Conservation (phyloP, 331 rosid genomes). For the Malus hybrid region DNA sequence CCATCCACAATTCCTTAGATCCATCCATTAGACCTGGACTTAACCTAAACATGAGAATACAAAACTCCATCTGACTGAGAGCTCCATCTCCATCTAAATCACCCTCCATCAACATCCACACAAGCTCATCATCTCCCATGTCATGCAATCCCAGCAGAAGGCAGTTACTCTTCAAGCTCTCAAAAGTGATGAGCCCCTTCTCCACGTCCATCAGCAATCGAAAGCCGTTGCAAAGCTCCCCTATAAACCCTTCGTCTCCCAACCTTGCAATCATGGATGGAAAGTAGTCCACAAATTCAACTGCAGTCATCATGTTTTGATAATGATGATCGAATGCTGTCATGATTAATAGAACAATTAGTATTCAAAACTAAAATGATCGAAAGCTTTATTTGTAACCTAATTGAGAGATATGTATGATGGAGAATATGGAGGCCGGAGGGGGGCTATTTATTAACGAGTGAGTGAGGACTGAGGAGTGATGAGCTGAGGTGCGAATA, state of each 20-base stretch:
- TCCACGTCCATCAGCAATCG: constrained; percentile 64
- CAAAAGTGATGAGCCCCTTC: constrained; percentile 74
- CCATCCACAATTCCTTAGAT: not conserved
- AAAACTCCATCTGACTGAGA: constrained; percentile 65
- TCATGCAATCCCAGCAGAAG: constrained; percentile 47
- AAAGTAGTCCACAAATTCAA: constrained; percentile 56
- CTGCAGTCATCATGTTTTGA: not conserved
- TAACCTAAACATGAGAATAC: constrained; percentile 85
- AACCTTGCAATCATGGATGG: constrained; percentile 56
- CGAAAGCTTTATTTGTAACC: not conserved
- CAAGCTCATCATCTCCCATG: constrained; percentile 60
- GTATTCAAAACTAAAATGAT: not conserved
- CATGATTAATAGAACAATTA: not conserved
- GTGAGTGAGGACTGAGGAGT: not conserved
- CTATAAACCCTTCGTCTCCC: constrained; percentile 65
- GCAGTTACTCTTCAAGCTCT: constrained; percentile 68
- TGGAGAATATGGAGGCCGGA: not conserved
- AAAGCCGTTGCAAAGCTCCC: constrained; percentile 73
- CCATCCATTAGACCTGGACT: constrained; percentile 66
- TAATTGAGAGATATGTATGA: not conserved
- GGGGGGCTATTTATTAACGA: not conserved
- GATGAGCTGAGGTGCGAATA: not conserved
- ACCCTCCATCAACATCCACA: constrained; percentile 71
- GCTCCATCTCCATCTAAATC: constrained; percentile 87
- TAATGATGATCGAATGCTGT: not conserved